Conservation (phyloP, 331 rosid species). For the Rhamnella rubrinervis region DNA sequence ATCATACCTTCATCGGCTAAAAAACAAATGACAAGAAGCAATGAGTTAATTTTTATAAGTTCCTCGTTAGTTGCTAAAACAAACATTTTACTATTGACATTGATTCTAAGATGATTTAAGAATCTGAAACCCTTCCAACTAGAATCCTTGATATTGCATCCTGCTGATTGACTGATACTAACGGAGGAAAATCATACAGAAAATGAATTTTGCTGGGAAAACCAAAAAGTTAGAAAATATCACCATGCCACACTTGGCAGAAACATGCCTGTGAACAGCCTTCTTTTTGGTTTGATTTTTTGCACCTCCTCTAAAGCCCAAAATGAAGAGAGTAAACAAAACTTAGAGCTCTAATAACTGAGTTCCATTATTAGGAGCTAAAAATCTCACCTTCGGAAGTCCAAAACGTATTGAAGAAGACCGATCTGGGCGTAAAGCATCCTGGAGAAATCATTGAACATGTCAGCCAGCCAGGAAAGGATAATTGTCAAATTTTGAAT, state of each 20-base stretch:
- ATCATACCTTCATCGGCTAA: slow-evolving; percentile 78
- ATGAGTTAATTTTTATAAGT: neutral
- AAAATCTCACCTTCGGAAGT: slow-evolving; percentile 70
- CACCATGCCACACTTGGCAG: slow-evolving; percentile 10
- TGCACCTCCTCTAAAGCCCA: slow-evolving; percentile 93
- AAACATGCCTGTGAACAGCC: slow-evolving; percentile 79
- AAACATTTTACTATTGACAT: neutral
- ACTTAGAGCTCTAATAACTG: slow-evolving; percentile 9
- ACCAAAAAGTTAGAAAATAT: neutral
- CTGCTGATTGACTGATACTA: too few species aligned
- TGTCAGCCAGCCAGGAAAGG: slow-evolving; percentile 6
- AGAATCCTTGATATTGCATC: too few species aligned
- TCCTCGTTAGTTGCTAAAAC: neutral
- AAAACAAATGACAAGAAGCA: slow-evolving; percentile 11
- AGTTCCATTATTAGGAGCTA: slow-evolving; percentile 4
- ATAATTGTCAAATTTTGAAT: neutral
- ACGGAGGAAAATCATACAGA: slow-evolving; percentile 12
- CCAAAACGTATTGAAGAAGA: slow-evolving; percentile 91
- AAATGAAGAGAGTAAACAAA: slow-evolving; percentile 23
- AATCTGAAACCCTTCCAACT: too few species aligned
- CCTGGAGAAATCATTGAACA: slow-evolving; percentile 44
- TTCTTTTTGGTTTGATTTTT: slow-evolving; percentile 82
- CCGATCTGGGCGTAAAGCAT: slow-evolving; percentile 83
- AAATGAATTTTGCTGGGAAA: neutral
- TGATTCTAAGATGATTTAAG: neutral